A percentile compares a stretch with the other conserved stretches of the same genome.
Evolutionary conservation across 2,329 filamentous ascomycete species (phyloP).

Genomic region (Lasiodiplodia theobromae): DNA sequence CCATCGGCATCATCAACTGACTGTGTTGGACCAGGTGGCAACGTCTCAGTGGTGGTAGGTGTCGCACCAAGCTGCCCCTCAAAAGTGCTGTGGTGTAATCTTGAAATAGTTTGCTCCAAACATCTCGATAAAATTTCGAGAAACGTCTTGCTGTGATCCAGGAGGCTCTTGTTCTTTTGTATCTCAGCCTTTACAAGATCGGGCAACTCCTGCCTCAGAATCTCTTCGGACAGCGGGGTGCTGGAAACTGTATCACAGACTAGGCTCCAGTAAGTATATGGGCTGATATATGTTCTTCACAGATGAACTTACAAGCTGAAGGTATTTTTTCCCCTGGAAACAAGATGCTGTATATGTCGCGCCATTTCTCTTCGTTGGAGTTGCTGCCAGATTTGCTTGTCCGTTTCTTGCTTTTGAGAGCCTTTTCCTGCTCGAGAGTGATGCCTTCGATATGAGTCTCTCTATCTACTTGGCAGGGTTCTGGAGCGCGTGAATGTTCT

Average conservation of each 20-base stretch:
- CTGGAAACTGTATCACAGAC: neutral
- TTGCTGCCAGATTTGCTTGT: neutral
- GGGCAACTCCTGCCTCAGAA: neutral
- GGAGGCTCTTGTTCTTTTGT: neutral
- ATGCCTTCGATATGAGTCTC: neutral
- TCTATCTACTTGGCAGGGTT: neutral
- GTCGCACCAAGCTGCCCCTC: neutral
- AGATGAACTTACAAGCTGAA: neutral
- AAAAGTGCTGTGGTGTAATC: neutral
- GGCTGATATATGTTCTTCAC: no score
- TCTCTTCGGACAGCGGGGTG: neutral
- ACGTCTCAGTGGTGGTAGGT: neutral
- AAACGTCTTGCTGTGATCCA: neutral
- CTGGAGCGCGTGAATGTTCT: neutral
- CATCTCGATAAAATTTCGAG: neutral
- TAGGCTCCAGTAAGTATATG: neutral
- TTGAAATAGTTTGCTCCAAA: neutral
- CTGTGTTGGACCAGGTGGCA: neutral
- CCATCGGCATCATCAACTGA: neutral
- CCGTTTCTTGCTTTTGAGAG: slow-evolving; percentile 22
- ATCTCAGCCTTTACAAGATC: neutral
- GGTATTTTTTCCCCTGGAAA: neutral
- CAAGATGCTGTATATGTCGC: neutral
- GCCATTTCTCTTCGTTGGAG: neutral
- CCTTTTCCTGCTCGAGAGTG: slow-evolving; percentile 4